phyloP scores from a whole-genome alignment of 257 asterid genomes.

The Solanum sitiens region DNA sequence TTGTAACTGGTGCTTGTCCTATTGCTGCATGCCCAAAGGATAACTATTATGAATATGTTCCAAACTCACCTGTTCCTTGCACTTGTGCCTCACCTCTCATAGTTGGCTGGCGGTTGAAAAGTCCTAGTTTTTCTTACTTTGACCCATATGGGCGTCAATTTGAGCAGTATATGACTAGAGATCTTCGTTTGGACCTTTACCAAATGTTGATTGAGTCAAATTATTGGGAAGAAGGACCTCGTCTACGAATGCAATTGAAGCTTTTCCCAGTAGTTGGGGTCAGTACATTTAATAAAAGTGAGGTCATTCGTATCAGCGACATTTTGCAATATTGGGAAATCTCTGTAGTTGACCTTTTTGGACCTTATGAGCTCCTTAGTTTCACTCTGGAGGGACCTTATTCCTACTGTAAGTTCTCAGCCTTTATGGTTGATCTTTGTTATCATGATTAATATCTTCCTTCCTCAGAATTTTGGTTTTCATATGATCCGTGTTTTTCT shows the following conservation, averaged over 20 bases:
- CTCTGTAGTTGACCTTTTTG: slow-evolving; percentile 52
- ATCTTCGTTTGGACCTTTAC: slow-evolving; percentile 37
- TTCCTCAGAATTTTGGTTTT: background rate
- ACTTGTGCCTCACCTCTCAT: slow-evolving; percentile 70
- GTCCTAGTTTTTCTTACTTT: slow-evolving; percentile 83
- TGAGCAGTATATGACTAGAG: slow-evolving; percentile 44
- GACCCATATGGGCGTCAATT: slow-evolving; percentile 42
- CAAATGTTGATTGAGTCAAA: slow-evolving; percentile 54
- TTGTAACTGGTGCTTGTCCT: slow-evolving; percentile 19
- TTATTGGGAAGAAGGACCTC: slow-evolving; percentile 76
- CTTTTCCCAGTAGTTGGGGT: slow-evolving; percentile 48
- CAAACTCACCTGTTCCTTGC: slow-evolving; percentile 57
- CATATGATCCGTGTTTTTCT: background rate
- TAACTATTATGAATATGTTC: slow-evolving; percentile 20
- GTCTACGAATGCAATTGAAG: slow-evolving; percentile 66
- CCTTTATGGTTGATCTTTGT: background rate
- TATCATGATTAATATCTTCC: background rate
- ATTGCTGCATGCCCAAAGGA: slow-evolving; percentile 46
- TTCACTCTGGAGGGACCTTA: slow-evolving; percentile 70
- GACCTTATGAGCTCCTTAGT: slow-evolving; percentile 83
- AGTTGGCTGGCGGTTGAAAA: slow-evolving; percentile 83
- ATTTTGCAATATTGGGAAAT: slow-evolving; percentile 75
- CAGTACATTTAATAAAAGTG: slow-evolving; percentile 43
- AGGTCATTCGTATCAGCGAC: slow-evolving; percentile 46
- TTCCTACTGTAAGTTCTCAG: slow-evolving; percentile 30